Percentiles rank a stretch among this genome's conserved stretches.
These are phyloP conservation scores for Metschnikowia gruessii DNA, from an alignment of 805 yeast species.

Conservation along the genomic window DNA sequence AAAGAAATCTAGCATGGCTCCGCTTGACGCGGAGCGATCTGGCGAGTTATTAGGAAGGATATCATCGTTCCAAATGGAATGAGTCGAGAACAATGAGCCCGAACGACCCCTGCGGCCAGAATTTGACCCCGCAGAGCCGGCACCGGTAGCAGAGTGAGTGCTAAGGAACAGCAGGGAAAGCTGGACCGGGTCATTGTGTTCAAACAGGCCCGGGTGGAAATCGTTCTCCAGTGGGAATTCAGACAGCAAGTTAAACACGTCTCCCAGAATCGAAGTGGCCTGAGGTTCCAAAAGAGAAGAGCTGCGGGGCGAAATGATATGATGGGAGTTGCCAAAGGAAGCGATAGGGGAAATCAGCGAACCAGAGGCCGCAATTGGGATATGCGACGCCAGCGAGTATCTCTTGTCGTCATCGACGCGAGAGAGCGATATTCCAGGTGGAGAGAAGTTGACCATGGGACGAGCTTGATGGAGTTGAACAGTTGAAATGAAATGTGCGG, in stretches of 20 bases:
- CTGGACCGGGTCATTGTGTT: background rate
- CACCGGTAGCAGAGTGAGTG: slow-evolving; percentile 9
- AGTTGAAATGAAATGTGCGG: no score
- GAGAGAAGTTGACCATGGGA: slow-evolving; percentile 16
- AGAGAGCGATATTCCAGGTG: slow-evolving; percentile 17
- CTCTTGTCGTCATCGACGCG: slow-evolving; percentile 9
- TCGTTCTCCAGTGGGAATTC: slow-evolving; percentile 9
- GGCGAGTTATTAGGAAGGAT: slow-evolving; percentile 19
- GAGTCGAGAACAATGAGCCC: slow-evolving; percentile 49
- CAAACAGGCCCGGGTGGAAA: background rate
- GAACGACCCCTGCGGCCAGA: slow-evolving; percentile 46
- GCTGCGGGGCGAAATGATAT: slow-evolving; percentile 11
- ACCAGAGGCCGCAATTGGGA: background rate
- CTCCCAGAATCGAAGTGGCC: slow-evolving; percentile 7
- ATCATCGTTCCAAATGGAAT: slow-evolving; percentile 61
- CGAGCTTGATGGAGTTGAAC: no score
- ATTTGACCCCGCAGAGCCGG: slow-evolving; percentile 6
- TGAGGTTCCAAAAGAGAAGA: slow-evolving; percentile 13
- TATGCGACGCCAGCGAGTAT: slow-evolving; percentile 4
- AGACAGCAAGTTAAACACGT: slow-evolving; percentile 12
- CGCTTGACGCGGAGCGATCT: slow-evolving; percentile 14
- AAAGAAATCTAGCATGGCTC: slow-evolving; percentile 14
- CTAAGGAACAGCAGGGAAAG: slow-evolving; percentile 19
- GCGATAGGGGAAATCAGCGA: slow-evolving; percentile 3
- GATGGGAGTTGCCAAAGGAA: slow-evolving; percentile 2